Conservation (phyloP, 805 yeast genomes). For the Lipomyces orientalis region DNA sequence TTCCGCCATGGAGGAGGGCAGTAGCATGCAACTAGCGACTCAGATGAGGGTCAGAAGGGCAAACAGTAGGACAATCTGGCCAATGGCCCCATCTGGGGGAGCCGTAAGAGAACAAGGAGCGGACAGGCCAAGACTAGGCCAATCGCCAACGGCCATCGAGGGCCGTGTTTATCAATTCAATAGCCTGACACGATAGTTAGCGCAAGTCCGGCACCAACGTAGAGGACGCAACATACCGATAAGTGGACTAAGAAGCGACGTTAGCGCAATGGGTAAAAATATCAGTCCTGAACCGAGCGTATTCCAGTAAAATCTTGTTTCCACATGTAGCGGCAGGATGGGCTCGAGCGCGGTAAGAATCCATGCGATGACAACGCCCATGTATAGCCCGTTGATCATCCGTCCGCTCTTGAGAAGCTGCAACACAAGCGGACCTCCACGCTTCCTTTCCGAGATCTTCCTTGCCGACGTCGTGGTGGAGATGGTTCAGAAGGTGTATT, state of each 20-base stretch:
- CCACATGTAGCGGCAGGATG: constrained; percentile 44
- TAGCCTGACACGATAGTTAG: constrained; percentile 21
- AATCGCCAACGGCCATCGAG: constrained; percentile 38
- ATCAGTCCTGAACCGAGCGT: constrained; percentile 44
- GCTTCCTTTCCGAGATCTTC: background rate
- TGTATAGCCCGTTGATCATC: constrained; percentile 38
- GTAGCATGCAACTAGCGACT: constrained; percentile 32
- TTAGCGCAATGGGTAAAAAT: constrained; percentile 44
- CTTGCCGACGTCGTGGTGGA: background rate
- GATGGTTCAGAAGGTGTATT: background rate
- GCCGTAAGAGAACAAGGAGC: constrained; percentile 38
- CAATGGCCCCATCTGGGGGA: constrained; percentile 40
- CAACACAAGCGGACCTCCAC: constrained; percentile 5
- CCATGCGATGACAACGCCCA: constrained; percentile 44
- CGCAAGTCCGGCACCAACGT: background rate
- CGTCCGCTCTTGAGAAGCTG: constrained; percentile 30
- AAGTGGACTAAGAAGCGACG: constrained; percentile 42
- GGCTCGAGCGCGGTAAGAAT: constrained; percentile 45
- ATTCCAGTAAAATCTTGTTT: constrained; percentile 41
- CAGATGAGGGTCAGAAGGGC: constrained; percentile 43
- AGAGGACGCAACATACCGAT: constrained; percentile 28
- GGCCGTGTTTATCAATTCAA: constrained; percentile 42
- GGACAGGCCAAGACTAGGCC: constrained; percentile 41
- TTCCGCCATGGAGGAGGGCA: constrained; percentile 44
- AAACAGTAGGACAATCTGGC: constrained; percentile 42